Conservation (phyloP, 2,329 filamentous ascomycete species). For the Xylaria sp. region DNA sequence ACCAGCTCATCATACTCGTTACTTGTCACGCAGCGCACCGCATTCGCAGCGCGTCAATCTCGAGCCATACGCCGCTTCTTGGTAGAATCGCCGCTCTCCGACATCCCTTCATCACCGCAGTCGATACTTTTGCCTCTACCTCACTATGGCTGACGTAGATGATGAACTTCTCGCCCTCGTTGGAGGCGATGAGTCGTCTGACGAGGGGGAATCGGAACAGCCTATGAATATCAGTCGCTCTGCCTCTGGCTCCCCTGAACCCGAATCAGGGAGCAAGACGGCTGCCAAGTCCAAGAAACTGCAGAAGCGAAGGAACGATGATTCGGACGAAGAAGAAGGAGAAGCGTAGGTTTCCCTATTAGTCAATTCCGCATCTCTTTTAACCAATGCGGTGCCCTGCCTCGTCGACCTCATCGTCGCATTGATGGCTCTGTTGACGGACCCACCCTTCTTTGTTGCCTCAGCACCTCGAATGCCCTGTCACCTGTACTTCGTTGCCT, state of each 20-base stretch:
- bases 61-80: not conserved
- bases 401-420: conserved; percentile 18
- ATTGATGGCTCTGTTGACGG: not conserved
- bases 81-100: not conserved
- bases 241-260: conserved; percentile 56
- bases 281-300: conserved; percentile 47
- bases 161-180: conserved; percentile 93
- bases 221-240: conserved; percentile 57
- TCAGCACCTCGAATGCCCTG: not conserved
- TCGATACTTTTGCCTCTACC: not conserved
- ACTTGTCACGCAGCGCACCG: not conserved
- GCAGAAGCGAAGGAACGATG: conserved; percentile 56
- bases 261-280: conserved; percentile 38
- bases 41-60: not conserved
- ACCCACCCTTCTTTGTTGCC: not conserved
- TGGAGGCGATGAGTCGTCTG: conserved; percentile 70
- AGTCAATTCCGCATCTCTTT: not conserved
- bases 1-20: not conserved
- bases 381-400: not conserved
- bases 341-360: conserved; percentile 70
- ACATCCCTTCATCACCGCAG: not conserved
- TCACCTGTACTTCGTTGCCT: not conserved
- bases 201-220: conserved; percentile 53
- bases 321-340: conserved; percentile 75
- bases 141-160: conserved; percentile 82